Conservation (phyloP, 2,329 filamentous ascomycete species). For the Biscogniauxia marginata region DNA sequence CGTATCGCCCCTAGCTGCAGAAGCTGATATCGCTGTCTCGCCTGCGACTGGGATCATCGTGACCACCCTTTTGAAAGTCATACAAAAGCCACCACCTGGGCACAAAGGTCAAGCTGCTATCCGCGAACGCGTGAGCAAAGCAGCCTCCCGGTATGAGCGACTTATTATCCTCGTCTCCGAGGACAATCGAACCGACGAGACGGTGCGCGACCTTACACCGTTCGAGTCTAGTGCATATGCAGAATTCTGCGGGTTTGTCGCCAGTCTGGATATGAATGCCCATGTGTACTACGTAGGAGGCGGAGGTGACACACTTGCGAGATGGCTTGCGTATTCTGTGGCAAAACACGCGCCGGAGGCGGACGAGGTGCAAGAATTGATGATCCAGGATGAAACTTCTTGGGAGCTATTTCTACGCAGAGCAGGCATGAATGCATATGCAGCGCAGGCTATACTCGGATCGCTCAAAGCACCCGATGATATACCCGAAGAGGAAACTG, state of each 20-base stretch:
- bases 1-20: constrained; percentile 43
- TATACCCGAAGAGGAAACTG: constrained; percentile 7
- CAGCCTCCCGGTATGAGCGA: constrained; percentile 62
- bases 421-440: constrained; percentile 68
- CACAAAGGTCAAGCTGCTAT: constrained; percentile 48
- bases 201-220: constrained; percentile 35
- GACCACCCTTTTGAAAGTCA: constrained; percentile 69
- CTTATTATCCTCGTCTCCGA: constrained; percentile 69
- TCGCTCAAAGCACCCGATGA: constrained; percentile 39
- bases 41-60: constrained; percentile 67
- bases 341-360: constrained; percentile 40
- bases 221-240: constrained; percentile 46
- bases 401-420: constrained; percentile 68
- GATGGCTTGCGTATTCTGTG: constrained; percentile 55
- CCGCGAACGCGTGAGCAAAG: constrained; percentile 51
- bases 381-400: constrained; percentile 57
- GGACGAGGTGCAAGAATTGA: constrained; percentile 20
- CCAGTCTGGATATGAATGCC: constrained; percentile 39
- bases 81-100: constrained; percentile 69
- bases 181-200: constrained; percentile 42
- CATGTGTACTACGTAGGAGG: constrained; percentile 50
- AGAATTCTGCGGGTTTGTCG: constrained; percentile 51
- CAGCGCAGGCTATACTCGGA: constrained; percentile 63
- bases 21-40: constrained; percentile 74
- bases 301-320: constrained; percentile 46